Percentiles rank a stretch among this genome's conserved stretches.
These are phyloP conservation scores for Aspergillus ellipticus DNA, from an alignment of 495 filamentous ascomycete species.

Conservation along the genomic window DNA sequence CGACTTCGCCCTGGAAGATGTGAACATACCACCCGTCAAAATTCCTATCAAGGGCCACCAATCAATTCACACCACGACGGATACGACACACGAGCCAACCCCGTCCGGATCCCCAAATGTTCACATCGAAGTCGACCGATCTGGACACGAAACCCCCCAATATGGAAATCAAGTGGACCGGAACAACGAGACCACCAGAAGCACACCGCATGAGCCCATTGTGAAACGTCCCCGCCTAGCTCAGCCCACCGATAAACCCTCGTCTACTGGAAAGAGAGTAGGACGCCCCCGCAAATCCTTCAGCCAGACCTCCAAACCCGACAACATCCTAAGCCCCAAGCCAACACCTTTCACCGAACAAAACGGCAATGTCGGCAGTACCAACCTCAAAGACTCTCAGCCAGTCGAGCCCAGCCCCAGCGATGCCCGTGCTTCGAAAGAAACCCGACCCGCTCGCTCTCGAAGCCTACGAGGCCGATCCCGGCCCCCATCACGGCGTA, in stretches of 20 bases:
- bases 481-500: conserved; percentile 11
- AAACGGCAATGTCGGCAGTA: conserved; percentile 11
- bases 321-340: conserved; percentile 14
- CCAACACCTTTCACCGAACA: conserved; percentile 18
- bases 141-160: conserved; percentile 10
- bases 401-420: conserved; percentile 11
- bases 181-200: background rate
- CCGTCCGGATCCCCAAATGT: conserved; percentile 11
- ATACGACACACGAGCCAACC: conserved; percentile 8
- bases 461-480: conserved; percentile 19
- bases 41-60: conserved; percentile 27
- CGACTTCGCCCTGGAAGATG: conserved; percentile 24
- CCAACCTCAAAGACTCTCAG: conserved; percentile 4
- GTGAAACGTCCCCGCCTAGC: conserved; percentile 34
- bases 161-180: background rate
- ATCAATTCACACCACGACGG: background rate
- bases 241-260: conserved; percentile 5
- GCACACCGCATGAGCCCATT: conserved; percentile 17
- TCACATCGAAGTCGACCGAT: conserved; percentile 16
- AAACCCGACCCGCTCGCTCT: conserved; percentile 9
- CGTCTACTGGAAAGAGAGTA: conserved; percentile 9
- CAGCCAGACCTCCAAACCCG: conserved; percentile 18
- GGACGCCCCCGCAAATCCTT: conserved; percentile 36
- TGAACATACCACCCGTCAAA: conserved; percentile 18
- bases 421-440: conserved; percentile 5